Base-by-base conservation (phyloP, 2,329 filamentous ascomycete species). In the Huntiella omanensis region DNA sequence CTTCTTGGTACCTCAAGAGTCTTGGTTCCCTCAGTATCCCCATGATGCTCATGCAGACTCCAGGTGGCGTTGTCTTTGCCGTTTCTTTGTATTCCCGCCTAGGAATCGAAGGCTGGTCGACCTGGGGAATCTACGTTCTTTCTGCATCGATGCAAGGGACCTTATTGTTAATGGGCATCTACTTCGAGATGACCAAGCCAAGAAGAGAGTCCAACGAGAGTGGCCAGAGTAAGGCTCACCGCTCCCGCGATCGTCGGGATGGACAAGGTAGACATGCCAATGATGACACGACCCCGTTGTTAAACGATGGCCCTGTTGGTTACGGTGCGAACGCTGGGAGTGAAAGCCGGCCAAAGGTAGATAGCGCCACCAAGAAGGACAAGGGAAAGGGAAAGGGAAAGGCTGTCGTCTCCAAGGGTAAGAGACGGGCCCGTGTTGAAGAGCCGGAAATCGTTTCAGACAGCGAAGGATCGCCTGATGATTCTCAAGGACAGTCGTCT, bases 1-100 rank as follows among this genome's bases (percentile, higher is more conserved):
- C 83, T 45, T 98, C 91, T 0, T 92, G 83, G 63, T 73, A 69
- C 45, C 67, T 95, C 49, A 82, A 88, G 58, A 80, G 87, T 55
- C 81, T 93, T 2, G 86, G 86, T 46, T 94, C 86, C 59, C 65
- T 98, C 55, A 94, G 85, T 56, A 91, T 98, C 48, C 80, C 85
- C 4, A 96, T 95, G 81, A 96, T 98, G 87, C 82, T 83, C 58
- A 94, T 98, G 33, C 91, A 98, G 61, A 95, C 88, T 0, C 91
- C 91, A 0, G 91, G 91, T 0, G 86, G 85, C 49, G 79, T 94
- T 54, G 65, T 98, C 5, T 96, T 93, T 64, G 86, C 88, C 0
- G 79, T 72, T 10, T 95, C 86, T 59, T 64, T 98, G 38, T 85
- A 80, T 43, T 75, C 74, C 5, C 73, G 91, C 40, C 70, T 95